These are phyloP conservation scores for Epichloe brachyelytri DNA, from an alignment of 2,329 filamentous ascomycete genomes.

Conservation along the genomic window DNA sequence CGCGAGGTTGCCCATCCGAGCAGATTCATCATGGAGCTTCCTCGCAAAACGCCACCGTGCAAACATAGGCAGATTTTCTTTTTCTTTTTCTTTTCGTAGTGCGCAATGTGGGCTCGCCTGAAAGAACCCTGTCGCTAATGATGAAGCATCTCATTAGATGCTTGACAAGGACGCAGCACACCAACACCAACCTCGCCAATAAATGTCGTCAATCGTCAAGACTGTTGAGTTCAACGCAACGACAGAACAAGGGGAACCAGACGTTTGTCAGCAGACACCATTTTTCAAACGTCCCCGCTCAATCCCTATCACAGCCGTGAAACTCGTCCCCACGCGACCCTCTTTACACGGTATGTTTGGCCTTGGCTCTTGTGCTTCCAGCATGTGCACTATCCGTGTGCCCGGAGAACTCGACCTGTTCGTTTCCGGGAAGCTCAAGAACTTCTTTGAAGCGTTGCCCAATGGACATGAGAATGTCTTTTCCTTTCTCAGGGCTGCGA, in stretches of 20 bases:
- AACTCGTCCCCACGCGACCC: not conserved
- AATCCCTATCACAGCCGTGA: not conserved
- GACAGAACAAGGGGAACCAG: not conserved
- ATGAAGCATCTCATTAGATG: not conserved
- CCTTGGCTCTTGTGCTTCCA: constrained; percentile 89
- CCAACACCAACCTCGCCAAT: not conserved
- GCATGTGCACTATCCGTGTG: constrained; percentile 89
- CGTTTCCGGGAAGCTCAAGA: constrained; percentile 61
- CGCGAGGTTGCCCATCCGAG: not conserved
- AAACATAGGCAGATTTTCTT: constrained; percentile 5
- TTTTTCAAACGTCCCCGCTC: constrained; percentile 12
- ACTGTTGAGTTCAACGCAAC: not conserved
- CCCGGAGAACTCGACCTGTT: constrained; percentile 86
- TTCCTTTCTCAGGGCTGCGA: constrained; percentile 67
- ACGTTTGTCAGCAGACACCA: constrained; percentile 9
- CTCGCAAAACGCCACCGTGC: constrained; percentile 21
- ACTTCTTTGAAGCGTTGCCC: constrained; percentile 89
- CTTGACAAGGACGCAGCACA: not conserved
- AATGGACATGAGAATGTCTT: constrained; percentile 71
- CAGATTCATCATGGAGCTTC: constrained; percentile 11
- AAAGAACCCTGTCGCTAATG: not conserved
- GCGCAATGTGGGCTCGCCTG: not conserved
- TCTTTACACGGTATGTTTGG: constrained; percentile 72
- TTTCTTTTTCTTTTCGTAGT: not conserved
- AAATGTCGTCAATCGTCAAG: constrained; percentile 1